These are phyloP conservation scores for Pleurotus pulmonarius DNA, from an alignment of 768 basidiomycete species.

Conservation along the genomic window DNA sequence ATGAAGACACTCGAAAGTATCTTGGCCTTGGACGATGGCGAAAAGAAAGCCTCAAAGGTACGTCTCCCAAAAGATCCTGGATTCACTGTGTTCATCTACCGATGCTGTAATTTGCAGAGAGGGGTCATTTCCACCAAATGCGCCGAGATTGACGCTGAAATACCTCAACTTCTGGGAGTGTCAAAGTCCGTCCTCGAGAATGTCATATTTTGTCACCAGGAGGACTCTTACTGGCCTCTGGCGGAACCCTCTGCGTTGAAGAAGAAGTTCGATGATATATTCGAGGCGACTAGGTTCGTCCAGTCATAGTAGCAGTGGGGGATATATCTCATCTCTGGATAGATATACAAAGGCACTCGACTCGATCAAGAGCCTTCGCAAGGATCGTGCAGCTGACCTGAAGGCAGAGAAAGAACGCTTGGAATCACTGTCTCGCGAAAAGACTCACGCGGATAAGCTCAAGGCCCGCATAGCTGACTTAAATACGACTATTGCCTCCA, in stretches of 20 bases:
- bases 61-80: conserved; percentile 14
- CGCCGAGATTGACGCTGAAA: conserved; percentile 93
- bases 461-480: conserved; percentile 61
- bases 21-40: conserved; percentile 67
- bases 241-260: conserved; percentile 87
- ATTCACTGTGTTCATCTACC: neutral
- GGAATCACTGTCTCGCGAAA: conserved; percentile 73
- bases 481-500: conserved; percentile 57
- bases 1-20: conserved; percentile 99
- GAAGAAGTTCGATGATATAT: conserved; percentile 99
- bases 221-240: conserved; percentile 98
- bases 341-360: conserved; percentile 98
- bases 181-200: conserved; percentile 98
- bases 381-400: conserved; percentile 85
- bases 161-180: conserved; percentile 90
- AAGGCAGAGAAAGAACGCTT: conserved; percentile 92
- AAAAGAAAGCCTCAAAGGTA: conserved; percentile 76
- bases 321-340: neutral
- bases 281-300: conserved; percentile 89
- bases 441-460: conserved; percentile 83
- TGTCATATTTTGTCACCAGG: conserved; percentile 99
- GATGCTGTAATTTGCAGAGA: conserved; percentile 43
- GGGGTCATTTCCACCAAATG: conserved; percentile 95
- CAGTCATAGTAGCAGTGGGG: neutral
- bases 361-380: conserved; percentile 84